phyloP scores from a whole-genome alignment of 495 filamentous ascomycete species.

The Thozetella sp. region DNA sequence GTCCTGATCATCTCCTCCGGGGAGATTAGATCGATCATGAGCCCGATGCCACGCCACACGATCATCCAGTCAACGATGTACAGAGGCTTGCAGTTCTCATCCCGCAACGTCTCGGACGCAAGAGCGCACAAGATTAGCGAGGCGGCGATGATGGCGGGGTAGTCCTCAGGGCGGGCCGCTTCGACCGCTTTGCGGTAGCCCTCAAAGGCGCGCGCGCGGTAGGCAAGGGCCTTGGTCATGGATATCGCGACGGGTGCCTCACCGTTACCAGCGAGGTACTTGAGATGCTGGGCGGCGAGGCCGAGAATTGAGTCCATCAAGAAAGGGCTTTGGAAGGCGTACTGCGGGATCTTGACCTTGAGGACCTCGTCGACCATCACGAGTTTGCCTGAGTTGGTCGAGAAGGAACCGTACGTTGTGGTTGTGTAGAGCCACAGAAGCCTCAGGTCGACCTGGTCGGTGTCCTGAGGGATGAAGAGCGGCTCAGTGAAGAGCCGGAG shows the following conservation, averaged over 20 bases:
- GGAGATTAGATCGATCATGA: constrained; percentile 35
- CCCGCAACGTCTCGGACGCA: constrained; percentile 41
- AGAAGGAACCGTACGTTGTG: constrained; percentile 35
- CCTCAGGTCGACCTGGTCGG: constrained; percentile 34
- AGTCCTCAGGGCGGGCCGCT: constrained; percentile 31
- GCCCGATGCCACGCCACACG: constrained; percentile 45
- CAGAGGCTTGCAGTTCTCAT: constrained; percentile 29
- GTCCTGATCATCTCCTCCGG: constrained; percentile 19
- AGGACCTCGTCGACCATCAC: constrained; percentile 35
- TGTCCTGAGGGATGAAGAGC: constrained; percentile 26
- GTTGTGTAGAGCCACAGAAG: constrained; percentile 44
- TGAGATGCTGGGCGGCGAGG: constrained; percentile 45
- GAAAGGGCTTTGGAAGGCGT: constrained; percentile 47
- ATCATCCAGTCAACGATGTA: constrained; percentile 46
- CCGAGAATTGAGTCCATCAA: constrained; percentile 52
- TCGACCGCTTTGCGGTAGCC: constrained; percentile 47
- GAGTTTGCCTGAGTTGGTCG: constrained; percentile 26
- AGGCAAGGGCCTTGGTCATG: constrained; percentile 21
- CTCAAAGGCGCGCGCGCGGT: constrained; percentile 40
- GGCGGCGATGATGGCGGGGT: constrained; percentile 37
- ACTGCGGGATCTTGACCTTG: constrained; percentile 40
- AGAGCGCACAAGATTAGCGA: constrained; percentile 43
- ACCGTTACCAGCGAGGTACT: constrained; percentile 23
- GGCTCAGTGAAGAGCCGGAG: constrained; percentile 31
- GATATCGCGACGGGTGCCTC: constrained; percentile 10